Evolutionary conservation across 192 early-diverging fungal species (phyloP), one percentile per base, ranked within the genome.

Genomic region (Spizellomyces punctatus): DNA sequence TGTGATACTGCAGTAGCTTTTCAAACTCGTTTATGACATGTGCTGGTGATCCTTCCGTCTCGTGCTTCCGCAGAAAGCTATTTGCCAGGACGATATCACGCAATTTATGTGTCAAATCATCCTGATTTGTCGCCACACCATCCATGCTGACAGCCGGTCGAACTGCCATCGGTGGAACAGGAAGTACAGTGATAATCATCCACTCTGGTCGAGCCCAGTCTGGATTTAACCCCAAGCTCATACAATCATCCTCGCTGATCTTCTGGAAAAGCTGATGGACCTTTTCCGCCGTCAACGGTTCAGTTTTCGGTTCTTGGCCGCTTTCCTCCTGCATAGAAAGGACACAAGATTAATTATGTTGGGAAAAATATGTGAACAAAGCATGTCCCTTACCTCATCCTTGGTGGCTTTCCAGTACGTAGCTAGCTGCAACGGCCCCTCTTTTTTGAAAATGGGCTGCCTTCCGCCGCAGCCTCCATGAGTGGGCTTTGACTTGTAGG

Each of bases 161-260:
- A 36, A 99, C 98, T 6, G 95, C 85, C 82, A 94, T 93, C 1
- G 98, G 98, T 47, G 98, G 95, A 8, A 98, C 95, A 16, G 97
- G 94, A 68, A 99, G 83, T 16, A 95, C 91, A 6, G 94, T 92
- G 63, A 96, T 85, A 62, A 98, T 85, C 95, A 99, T 96, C 97
- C 97, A 99, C 78, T 98, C 97, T 9, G 97, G 97, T 14, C 96
- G 88, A 14, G 96, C 96, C 83, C 85, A 98, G 67, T 95, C 87
- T 42, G 91, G 88, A 63, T 90, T 89, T 21, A 99, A 79, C 27
- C 96, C 97, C 89, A 99, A 92, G 67, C 84, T 83, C 58, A 82
- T 69, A 43, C 90, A 88, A 69, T 98, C 97, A 75, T 91, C 87
- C 71, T 96, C 92, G 10, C 87, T 83, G 66, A 99, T 98, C 63